A percentile compares a stretch with the other conserved stretches of the same genome.
Evolutionary conservation across 2,329 filamentous ascomycete species (phyloP).

Genomic region (Arthrobotrys megalospora): DNA sequence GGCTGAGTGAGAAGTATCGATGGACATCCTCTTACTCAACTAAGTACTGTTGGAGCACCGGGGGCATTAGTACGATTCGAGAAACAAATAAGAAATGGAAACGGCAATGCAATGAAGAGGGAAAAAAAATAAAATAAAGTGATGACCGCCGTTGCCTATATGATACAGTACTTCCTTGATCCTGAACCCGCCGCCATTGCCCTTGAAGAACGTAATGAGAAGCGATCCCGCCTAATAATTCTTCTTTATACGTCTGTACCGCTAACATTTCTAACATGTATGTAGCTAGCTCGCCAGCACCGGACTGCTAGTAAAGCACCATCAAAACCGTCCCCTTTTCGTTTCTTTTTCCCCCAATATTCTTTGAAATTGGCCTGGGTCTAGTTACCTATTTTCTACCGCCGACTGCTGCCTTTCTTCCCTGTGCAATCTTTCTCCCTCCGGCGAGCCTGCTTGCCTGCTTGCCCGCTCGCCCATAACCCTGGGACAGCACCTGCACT

Average conservation of each 20-base stretch:
- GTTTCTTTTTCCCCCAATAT: conserved; percentile 26
- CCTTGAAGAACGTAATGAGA: conserved; percentile 39
- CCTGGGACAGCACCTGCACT: conserved; percentile 40
- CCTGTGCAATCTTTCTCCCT: conserved; percentile 34
- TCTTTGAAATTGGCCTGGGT: conserved; percentile 40
- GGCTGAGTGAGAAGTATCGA: conserved; percentile 36
- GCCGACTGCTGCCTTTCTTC: conserved; percentile 52
- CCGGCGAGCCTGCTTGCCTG: conserved; percentile 16
- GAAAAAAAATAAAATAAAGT: conserved; percentile 44
- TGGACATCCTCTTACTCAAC: conserved; percentile 21
- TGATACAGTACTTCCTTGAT: conserved; percentile 46
- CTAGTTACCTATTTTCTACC: conserved; percentile 53
- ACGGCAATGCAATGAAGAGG: conserved; percentile 16
- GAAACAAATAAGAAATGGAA: conserved; percentile 29
- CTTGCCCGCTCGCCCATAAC: conserved; percentile 27
- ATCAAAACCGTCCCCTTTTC: conserved; percentile 24
- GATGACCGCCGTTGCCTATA: conserved; percentile 54
- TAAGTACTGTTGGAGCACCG: conserved; percentile 49
- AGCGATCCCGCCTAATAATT: conserved; percentile 52
- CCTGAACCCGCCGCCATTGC: conserved; percentile 39
- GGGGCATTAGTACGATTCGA: conserved; percentile 49
- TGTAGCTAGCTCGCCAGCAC: conserved; percentile 14
- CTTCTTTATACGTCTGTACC: conserved; percentile 49
- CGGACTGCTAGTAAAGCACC: conserved; percentile 4
- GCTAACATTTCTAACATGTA: conserved; percentile 38